Percentiles rank a stretch among this genome's conserved stretches.
phyloP scores from a whole-genome alignment of 2,329 filamentous ascomycete genomes.

The Massarina eburnea region DNA sequence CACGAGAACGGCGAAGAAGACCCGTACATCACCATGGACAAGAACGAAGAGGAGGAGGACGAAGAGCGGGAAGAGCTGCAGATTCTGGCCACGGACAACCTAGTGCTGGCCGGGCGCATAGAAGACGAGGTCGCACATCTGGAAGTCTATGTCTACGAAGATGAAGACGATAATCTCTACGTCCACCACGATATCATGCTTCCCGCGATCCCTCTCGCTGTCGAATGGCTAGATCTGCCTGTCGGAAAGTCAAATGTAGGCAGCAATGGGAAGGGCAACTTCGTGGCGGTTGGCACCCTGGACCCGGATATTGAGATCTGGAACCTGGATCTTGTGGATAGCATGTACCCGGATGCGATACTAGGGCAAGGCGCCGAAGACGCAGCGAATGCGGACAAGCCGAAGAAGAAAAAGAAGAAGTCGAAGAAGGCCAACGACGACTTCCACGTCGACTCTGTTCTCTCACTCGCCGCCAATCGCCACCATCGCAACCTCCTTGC shows the following conservation, averaged over 20 bases:
- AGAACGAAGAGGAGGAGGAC: conserved; percentile 70
- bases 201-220: conserved; percentile 88
- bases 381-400: conserved; percentile 58
- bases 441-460: conserved; percentile 91
- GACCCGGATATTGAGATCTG: conserved; percentile 98
- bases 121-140: conserved; percentile 97
- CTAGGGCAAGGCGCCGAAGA: conserved; percentile 68
- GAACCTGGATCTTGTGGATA: conserved; percentile 94
- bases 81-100: conserved; percentile 87
- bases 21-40: conserved; percentile 88
- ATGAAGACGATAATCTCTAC: conserved; percentile 92
- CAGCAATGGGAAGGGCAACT: conserved; percentile 75
- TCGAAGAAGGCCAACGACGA: conserved; percentile 83
- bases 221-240: conserved; percentile 95
- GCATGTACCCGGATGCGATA: conserved; percentile 97
- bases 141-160: conserved; percentile 97
- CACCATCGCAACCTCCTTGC: conserved; percentile 93
- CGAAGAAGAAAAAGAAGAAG: conserved; percentile 88
- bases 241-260: conserved; percentile 63
- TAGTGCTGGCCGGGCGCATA: conserved; percentile 87
- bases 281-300: conserved; percentile 93
- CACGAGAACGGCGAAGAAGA: conserved; percentile 94
- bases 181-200: conserved; percentile 99
- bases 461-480: conserved; percentile 88
- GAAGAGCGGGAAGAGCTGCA: conserved; percentile 93